Percentiles rank a stretch among this genome's conserved stretches.
These are phyloP conservation scores for Ogataea neopini DNA, from an alignment of 805 yeast genomes.

Conservation along the genomic window DNA sequence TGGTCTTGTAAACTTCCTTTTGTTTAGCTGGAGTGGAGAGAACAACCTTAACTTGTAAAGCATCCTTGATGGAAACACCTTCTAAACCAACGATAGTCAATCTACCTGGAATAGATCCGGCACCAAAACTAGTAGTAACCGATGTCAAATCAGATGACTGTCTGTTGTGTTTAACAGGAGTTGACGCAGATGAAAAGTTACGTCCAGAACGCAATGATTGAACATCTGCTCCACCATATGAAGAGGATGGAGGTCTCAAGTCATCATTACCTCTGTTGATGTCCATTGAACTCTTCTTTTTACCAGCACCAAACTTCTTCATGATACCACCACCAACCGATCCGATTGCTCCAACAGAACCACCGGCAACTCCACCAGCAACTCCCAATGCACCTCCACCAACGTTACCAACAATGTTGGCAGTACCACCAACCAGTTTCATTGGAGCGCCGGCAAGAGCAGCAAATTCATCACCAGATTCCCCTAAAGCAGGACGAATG, in stretches of 20 bases:
- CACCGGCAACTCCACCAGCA: conserved; percentile 45
- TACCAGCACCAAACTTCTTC: conserved; percentile 22
- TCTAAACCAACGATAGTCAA: conserved; percentile 45
- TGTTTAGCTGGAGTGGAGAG: conserved; percentile 41
- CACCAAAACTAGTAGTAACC: conserved; percentile 38
- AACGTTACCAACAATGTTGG: conserved; percentile 47
- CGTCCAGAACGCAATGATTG: conserved; percentile 41
- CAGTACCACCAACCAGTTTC: conserved; percentile 37
- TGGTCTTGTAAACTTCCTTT: conserved; percentile 67
- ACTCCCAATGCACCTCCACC: conserved; percentile 44
- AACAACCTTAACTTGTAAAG: conserved; percentile 54
- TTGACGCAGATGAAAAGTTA: conserved; percentile 17
- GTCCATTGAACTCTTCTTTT: conserved; percentile 24
- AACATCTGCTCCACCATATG: conserved; percentile 33
- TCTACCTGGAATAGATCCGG: conserved; percentile 51
- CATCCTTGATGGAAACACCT: conserved; percentile 22
- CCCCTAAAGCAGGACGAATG: conserved; percentile 58
- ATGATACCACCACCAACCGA: conserved; percentile 38
- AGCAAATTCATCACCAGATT: conserved; percentile 43
- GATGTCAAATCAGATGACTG: conserved; percentile 36
- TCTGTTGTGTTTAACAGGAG: conserved; percentile 20
- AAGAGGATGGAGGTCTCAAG: conserved; percentile 21
- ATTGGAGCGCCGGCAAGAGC: conserved; percentile 40
- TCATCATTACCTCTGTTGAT: conserved; percentile 10
- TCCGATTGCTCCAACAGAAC: conserved; percentile 42